A percentile compares a stretch with the other conserved stretches of the same genome.
Evolutionary conservation across 768 basidiomycete genomes (phyloP).

Genomic region (Lactifluus piperatus): DNA sequence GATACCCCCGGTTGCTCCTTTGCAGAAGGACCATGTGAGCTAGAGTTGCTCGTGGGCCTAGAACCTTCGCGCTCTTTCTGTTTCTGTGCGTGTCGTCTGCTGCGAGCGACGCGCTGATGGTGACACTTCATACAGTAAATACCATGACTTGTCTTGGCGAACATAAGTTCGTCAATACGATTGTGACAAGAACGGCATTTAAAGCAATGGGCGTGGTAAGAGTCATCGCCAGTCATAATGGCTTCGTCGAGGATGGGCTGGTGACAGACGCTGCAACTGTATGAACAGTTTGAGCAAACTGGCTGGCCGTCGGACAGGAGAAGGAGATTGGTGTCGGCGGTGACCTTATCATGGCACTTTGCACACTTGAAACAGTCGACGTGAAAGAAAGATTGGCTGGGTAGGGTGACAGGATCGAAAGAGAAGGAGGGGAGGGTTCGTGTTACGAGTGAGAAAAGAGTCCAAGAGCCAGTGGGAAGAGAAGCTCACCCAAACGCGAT

Average conservation of each 20-base stretch:
- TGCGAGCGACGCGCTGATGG: constrained; percentile 92
- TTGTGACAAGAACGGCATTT: constrained; percentile 93
- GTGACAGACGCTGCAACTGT: constrained; percentile 92
- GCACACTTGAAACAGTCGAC: constrained; percentile 96
- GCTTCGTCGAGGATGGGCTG: constrained; percentile 96
- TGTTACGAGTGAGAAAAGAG: not conserved
- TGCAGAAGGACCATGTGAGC: constrained; percentile 24
- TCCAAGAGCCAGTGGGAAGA: not conserved
- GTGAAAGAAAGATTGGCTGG: constrained; percentile 89
- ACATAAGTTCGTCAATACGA: constrained; percentile 95
- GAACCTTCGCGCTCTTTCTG: constrained; percentile 47
- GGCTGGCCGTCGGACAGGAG: constrained; percentile 97
- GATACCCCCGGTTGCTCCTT: constrained; percentile 30
- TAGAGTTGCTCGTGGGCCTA: constrained; percentile 37
- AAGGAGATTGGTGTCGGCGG: constrained; percentile 94
- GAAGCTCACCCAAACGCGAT: constrained; percentile 81
- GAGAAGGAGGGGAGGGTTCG: not conserved
- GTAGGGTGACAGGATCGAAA: not conserved
- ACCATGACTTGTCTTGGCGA: constrained; percentile 96
- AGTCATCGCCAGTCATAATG: constrained; percentile 98
- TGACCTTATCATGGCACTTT: constrained; percentile 88
- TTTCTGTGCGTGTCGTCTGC: constrained; percentile 84
- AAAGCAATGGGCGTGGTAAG: constrained; percentile 98
- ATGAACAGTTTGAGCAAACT: constrained; percentile 88
- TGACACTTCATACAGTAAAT: constrained; percentile 99